phyloP scores from a whole-genome alignment of 140 eudicot species.

The Flaveria floridana region DNA sequence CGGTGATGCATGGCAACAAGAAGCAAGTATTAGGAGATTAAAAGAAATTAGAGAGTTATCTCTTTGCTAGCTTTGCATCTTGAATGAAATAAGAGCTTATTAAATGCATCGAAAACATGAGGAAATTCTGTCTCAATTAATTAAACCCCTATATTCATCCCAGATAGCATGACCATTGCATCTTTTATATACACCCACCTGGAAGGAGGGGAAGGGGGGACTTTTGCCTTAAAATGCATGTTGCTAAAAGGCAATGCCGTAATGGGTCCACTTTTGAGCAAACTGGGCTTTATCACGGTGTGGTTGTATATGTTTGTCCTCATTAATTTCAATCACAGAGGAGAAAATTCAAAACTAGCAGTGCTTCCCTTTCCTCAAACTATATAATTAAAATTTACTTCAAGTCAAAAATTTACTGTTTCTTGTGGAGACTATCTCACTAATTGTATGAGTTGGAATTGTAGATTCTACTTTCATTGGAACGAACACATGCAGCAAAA shows the following conservation, averaged over 20 bases:
- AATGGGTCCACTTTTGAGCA: no score
- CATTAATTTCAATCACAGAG: not conserved
- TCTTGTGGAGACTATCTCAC: not conserved
- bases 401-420: not conserved
- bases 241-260: no score
- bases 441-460: slow-evolving; percentile 9
- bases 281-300: no score
- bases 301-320: no score
- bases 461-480: slow-evolving; percentile 11
- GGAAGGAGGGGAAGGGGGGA: no score
- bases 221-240: no score
- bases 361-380: slow-evolving; percentile 8
- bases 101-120: not conserved
- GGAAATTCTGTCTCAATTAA: slow-evolving; percentile 5
- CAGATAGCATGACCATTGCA: not conserved
- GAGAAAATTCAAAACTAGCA: not conserved
- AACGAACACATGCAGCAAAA: not conserved
- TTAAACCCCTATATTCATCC: not conserved
- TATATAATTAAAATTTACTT: not conserved
- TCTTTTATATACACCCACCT: no score
- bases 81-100: slow-evolving; percentile 8
- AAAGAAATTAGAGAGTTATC: slow-evolving; percentile 10
- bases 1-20: slow-evolving; percentile 6
- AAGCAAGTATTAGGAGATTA: not conserved
- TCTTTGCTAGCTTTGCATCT: slow-evolving; percentile 12